These are phyloP conservation scores for Dendrocalamus latiflorus DNA, from an alignment of 202 grass and related monocot species.

Conservation along the genomic window DNA sequence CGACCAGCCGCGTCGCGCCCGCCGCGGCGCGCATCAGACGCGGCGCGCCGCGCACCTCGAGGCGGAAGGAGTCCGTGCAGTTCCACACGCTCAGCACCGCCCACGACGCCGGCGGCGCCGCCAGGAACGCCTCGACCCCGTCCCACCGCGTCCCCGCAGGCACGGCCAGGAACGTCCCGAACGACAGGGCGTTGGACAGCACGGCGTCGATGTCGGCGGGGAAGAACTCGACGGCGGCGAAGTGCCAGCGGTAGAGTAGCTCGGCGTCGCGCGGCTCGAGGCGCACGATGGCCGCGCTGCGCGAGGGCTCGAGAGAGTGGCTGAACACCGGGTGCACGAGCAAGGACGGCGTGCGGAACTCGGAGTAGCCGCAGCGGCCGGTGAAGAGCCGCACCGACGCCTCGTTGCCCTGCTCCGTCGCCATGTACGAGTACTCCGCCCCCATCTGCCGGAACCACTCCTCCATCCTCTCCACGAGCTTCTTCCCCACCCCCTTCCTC, in stretches of 20 bases:
- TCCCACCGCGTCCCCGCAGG: constrained; percentile 4
- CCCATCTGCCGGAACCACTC: constrained; percentile 67
- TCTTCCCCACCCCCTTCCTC: constrained; percentile 58
- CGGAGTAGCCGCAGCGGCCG: constrained; percentile 75
- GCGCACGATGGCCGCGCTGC: constrained; percentile 10
- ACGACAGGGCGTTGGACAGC: constrained; percentile 57
- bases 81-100: constrained; percentile 85
- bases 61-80: constrained; percentile 72
- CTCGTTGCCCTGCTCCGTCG: constrained; percentile 75
- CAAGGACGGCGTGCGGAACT: constrained; percentile 70
- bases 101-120: constrained; percentile 63
- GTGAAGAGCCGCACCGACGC: constrained; percentile 86
- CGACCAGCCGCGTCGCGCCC: constrained; percentile 57
- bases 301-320: constrained; percentile 23
- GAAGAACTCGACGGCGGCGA: constrained; percentile 80
- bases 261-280: constrained; percentile 46
- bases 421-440: constrained; percentile 91
- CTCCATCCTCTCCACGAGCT: constrained; percentile 70
- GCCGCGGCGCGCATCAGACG: constrained; percentile 46
- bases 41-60: constrained; percentile 67
- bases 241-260: constrained; percentile 60
- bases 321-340: constrained; percentile 83
- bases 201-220: constrained; percentile 81
- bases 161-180: constrained; percentile 86
- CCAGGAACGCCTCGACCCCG: constrained; percentile 40